Evolutionary conservation across 2,329 filamentous ascomycete genomes (phyloP), one percentile per base, ranked within the genome.

Genomic region (Penicillium brasilianum): DNA sequence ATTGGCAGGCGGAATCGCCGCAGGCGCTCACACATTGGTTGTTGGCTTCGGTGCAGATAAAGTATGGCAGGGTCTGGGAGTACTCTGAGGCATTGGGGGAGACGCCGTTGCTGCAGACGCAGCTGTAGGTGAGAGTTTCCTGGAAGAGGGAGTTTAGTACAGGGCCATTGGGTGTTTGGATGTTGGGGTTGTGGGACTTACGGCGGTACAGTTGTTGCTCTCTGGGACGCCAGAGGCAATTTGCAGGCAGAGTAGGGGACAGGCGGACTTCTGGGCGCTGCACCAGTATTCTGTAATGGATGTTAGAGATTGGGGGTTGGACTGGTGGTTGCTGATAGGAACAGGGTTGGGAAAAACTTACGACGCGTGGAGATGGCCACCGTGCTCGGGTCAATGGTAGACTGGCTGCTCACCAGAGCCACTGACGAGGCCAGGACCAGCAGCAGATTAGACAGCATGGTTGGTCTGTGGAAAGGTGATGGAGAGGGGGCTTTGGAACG

Each of bases 51-150:
- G 81, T 83, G 78, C 87, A 89, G 74, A 85, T 80, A 76, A 80
- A 88, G 79, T 84, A 89, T 18, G 87, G 85, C 55, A 89, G 80
- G 14, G 87, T 88, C 68, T 85, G 83, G 36, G 84, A 85, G 80
- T 85, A 89, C 70, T 88, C 78, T 63, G 84, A 83, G 59, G 86
- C 75, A 72, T 88, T 88, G 68, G 87, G 87, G 5, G 77, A 71
- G 57, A 81, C 66, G 65, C 81, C 80, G 71, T 84, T 83, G 61
- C 69, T 75, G 76, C 87, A 89, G 65, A 86, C 76, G 71, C 87
- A 89, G 57, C 72, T 70, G 76, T 83, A 89, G 61, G 67, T 68
- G n/a, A 89, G 81, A 44, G 78, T 77, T 39, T 77, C 59, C 79
- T 81, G 39, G 53, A 55, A 22, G n/a, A 44, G 4, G 13, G 34